phyloP scores from a whole-genome alignment of 1,284 basidiomycete species.

The Tilletia caries region DNA sequence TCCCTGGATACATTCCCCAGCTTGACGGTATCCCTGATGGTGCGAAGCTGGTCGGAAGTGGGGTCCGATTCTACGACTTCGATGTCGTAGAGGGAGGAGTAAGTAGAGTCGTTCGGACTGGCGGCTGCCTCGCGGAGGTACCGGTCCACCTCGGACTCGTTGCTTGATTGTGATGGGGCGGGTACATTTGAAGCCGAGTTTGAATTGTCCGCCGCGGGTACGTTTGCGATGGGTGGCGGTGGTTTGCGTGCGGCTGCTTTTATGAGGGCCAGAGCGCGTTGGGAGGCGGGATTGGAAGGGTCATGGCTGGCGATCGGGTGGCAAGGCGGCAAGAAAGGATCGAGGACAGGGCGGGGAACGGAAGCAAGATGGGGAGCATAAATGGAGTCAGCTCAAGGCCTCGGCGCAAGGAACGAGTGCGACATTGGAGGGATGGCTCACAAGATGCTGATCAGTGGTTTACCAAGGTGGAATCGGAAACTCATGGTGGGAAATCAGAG shows the following conservation, averaged over 20 bases:
- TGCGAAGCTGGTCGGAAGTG: neutral
- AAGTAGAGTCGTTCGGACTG: neutral
- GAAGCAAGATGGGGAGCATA: neutral
- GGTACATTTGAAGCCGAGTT: neutral
- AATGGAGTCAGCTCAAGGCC: neutral
- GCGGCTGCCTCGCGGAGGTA: conserved; percentile 10
- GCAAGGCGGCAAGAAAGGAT: neutral
- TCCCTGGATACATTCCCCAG: neutral
- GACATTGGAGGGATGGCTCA: neutral
- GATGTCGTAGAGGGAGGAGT: neutral
- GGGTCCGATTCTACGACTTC: conserved; percentile 4
- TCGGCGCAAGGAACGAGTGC: neutral
- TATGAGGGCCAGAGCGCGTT: neutral
- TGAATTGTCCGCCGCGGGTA: neutral
- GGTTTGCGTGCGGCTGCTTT: neutral
- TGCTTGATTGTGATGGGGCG: neutral
- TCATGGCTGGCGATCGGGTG: neutral
- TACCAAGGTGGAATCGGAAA: conserved; percentile 8
- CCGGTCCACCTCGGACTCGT: neutral
- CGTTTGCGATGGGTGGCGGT: neutral
- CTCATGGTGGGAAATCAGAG: neutral
- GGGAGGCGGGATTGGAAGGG: conserved; percentile 7
- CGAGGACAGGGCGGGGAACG: neutral
- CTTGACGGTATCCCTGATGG: conserved; percentile 6
- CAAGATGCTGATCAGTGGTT: conserved; percentile 7